Conservation (phyloP, 164 flowering plant species). For the Vitis cinerea region DNA sequence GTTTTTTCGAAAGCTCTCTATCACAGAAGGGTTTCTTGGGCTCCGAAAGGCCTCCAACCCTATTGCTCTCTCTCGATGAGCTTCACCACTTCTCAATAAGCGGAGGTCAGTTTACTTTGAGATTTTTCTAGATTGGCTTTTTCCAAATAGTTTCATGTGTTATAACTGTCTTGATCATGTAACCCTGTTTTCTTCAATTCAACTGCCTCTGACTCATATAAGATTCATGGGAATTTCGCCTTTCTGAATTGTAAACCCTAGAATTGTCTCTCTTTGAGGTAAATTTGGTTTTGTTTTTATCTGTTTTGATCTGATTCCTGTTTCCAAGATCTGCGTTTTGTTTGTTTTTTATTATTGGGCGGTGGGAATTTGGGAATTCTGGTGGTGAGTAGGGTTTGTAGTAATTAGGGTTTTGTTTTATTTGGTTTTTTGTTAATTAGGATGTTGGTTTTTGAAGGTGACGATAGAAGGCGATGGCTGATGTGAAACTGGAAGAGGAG, state of each 20-base stretch:
- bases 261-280: conserved; percentile 7
- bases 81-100: conserved; percentile 33
- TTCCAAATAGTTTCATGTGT: background rate
- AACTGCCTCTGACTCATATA: conserved; percentile 9
- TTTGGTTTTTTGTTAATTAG: conserved; percentile 14
- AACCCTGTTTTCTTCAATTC: conserved; percentile 2
- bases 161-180: conserved; percentile 10
- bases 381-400: conserved; percentile 7
- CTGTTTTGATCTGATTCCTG: conserved; percentile 29
- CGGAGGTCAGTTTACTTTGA: conserved; percentile 23
- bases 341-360: conserved; percentile 7
- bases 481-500: conserved; percentile 38
- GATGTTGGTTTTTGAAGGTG: conserved; percentile 32
- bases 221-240: conserved; percentile 1
- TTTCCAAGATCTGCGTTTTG: conserved; percentile 40
- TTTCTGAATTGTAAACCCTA: conserved; percentile 18
- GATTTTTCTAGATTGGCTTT: background rate
- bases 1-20: conserved; percentile 34
- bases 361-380: conserved; percentile 11
- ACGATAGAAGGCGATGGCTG: conserved; percentile 39
- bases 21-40: conserved; percentile 15
- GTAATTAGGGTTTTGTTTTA: conserved; percentile 2
- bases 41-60: conserved; percentile 15
- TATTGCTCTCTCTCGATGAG: conserved; percentile 20
- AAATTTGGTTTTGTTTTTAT: background rate